Conservation (phyloP, 1,284 basidiomycete species). For the Ceraceosorus guamensis region DNA sequence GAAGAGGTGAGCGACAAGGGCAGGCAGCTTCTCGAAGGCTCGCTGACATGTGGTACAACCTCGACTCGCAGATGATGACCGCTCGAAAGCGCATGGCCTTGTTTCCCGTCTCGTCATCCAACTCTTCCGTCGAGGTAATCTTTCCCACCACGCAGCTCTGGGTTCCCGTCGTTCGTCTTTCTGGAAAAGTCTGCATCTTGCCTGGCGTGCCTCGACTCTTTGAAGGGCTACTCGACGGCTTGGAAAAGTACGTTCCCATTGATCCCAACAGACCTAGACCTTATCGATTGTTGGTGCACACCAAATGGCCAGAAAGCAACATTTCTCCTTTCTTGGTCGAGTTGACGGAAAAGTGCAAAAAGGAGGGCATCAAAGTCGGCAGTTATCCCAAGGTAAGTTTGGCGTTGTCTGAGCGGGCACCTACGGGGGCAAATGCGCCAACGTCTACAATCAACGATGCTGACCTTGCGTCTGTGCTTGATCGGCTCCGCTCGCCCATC, state of each 20-base stretch:
- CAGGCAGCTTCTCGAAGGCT: no score
- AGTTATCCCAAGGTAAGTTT: constrained; percentile 53
- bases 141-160: constrained; percentile 52
- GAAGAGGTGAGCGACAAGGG: constrained; percentile 55
- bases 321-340: constrained; percentile 63
- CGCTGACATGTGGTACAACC: background rate
- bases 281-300: constrained; percentile 48
- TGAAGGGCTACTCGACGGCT: constrained; percentile 51
- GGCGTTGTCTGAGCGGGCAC: background rate
- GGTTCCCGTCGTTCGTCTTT: constrained; percentile 79
- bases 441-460: background rate
- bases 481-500: constrained; percentile 12
- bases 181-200: constrained; percentile 76
- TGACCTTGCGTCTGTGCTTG: background rate
- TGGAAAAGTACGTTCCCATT: constrained; percentile 57
- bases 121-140: constrained; percentile 17
- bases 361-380: constrained; percentile 72
- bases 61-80: constrained; percentile 17
- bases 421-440: background rate
- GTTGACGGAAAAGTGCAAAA: constrained; percentile 66
- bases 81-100: constrained; percentile 43
- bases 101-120: constrained; percentile 19
- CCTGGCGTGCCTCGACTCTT: constrained; percentile 84
- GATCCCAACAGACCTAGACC: constrained; percentile 28
- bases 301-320: constrained; percentile 59